Evolutionary conservation across 202 grass and related monocot genomes (phyloP).

Genomic region (Tripidium arundinaceum): DNA sequence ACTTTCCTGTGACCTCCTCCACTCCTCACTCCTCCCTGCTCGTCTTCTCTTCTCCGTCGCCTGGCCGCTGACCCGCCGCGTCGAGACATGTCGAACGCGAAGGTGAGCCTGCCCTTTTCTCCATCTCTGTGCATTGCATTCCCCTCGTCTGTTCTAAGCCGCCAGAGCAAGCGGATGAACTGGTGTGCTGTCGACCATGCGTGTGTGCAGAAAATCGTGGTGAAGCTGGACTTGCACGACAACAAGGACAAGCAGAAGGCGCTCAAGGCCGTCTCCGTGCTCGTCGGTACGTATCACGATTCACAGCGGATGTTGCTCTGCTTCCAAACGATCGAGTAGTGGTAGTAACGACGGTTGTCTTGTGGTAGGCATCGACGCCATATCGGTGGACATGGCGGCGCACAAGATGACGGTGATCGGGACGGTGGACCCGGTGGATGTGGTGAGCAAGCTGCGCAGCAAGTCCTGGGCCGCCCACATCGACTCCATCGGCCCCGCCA

Average conservation of each 20-base stretch:
- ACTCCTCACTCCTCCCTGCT: background rate
- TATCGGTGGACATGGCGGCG: constrained; percentile 66
- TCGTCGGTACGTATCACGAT: constrained; percentile 41
- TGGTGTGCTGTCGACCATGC: background rate
- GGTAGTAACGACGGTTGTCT: too few relatives aligned
- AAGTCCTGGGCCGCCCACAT: constrained; percentile 62
- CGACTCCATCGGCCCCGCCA: constrained; percentile 63
- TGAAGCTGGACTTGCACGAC: constrained; percentile 81
- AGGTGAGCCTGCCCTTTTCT: background rate
- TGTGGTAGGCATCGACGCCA: constrained; percentile 59
- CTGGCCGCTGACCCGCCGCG: background rate
- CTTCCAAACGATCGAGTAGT: background rate
- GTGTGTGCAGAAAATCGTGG: constrained; percentile 65
- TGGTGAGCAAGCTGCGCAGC: constrained; percentile 83
- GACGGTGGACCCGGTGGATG: constrained; percentile 58
- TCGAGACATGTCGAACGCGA: constrained; percentile 38
- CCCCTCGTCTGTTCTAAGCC: background rate
- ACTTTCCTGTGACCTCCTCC: too few relatives aligned
- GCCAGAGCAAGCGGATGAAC: background rate
- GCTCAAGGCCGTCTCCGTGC: constrained; percentile 72
- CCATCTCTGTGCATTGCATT: background rate
- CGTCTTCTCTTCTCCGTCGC: background rate
- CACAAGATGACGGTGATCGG: constrained; percentile 82
- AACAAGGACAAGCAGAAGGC: constrained; percentile 93
- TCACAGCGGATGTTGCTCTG: background rate